A percentile compares a stretch with the other conserved stretches of the same genome.
phyloP scores from a whole-genome alignment of 179 eudicot species.

The Carnegiea gigantea region DNA sequence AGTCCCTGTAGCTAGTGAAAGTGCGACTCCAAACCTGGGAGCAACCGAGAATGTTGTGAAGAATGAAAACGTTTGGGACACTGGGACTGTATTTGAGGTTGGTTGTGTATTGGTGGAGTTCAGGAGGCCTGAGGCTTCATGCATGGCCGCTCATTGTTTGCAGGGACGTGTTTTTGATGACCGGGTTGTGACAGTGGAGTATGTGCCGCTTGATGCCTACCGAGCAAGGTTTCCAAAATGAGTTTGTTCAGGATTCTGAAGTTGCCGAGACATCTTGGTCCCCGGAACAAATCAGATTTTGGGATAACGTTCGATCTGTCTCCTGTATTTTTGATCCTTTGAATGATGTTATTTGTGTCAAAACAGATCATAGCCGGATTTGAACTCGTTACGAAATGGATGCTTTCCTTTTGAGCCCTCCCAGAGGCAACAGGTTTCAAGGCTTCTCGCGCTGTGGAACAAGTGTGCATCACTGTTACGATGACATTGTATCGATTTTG shows the following conservation, averaged over 20 bases:
- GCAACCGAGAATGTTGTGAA: slow-evolving; percentile 28
- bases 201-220: slow-evolving; percentile 53
- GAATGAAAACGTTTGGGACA: slow-evolving; percentile 17
- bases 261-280: background rate
- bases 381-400: background rate
- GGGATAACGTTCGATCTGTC: background rate
- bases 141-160: slow-evolving; percentile 85
- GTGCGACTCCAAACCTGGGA: slow-evolving; percentile 14
- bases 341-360: background rate
- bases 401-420: background rate
- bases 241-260: background rate
- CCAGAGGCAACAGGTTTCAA: background rate
- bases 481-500: background rate
- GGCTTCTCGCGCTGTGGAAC: background rate
- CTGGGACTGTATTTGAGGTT: slow-evolving; percentile 42
- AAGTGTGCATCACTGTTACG: background rate
- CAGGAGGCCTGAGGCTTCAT: slow-evolving; percentile 69
- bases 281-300: background rate
- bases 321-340: background rate
- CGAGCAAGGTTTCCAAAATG: slow-evolving; percentile 46
- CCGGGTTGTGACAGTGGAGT: slow-evolving; percentile 59
- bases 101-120: slow-evolving; percentile 80
- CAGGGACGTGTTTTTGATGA: slow-evolving; percentile 76
- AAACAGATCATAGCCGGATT: no score
- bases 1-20: slow-evolving; percentile 19